Evolutionary conservation across 768 basidiomycete genomes (phyloP), one percentile per base, ranked within the genome.

Genomic region (Pleurotus salmoneostramineus): DNA sequence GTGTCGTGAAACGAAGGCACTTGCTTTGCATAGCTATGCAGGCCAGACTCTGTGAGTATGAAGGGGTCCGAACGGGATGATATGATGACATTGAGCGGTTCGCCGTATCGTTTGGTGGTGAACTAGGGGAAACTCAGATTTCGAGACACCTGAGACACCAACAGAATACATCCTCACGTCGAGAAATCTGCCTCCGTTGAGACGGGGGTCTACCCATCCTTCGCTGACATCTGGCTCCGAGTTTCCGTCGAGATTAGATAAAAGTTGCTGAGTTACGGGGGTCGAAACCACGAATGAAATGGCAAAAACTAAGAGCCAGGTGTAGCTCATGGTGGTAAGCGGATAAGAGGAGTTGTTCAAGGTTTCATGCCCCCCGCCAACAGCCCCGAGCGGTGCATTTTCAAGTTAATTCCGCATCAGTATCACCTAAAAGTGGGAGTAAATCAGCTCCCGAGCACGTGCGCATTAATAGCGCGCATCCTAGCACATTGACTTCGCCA

Each of bases 11-110:
- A 36, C 27, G 36, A 21, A 35, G 17, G 45, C 21, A 63, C 70
- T 58, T 61, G 89, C 88, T 85, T 88, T 62, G 87, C 79, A 66
- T 91, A 93, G 60, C 72, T 69, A 48, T 77, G 80, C 62, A 95
- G 81, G 3, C 93, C 93, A 11, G 69, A 61, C 37, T 92, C 88
- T 5, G 89, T 88, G 61, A 95, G 83, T 56, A 95, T 73, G 68
- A 82, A 88, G 0, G 92, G 90, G 65, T 94, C 91, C 1, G 91
- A 93, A 31, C 72, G 75, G 46, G 83, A 87, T 31, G 90, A 89
- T 45, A 95, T 85, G 64, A 95, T 88, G 48, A 91, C 77, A 64
- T 95, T 95, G 58, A 95, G 71, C 10, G 93, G 93, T 71, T 95
- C 93, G 44, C 93, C 93, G 35, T 77, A 77, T 58, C 74, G 73